These are phyloP conservation scores for Suillus bovinus DNA, from an alignment of 768 basidiomycete species.

Conservation along the genomic window DNA sequence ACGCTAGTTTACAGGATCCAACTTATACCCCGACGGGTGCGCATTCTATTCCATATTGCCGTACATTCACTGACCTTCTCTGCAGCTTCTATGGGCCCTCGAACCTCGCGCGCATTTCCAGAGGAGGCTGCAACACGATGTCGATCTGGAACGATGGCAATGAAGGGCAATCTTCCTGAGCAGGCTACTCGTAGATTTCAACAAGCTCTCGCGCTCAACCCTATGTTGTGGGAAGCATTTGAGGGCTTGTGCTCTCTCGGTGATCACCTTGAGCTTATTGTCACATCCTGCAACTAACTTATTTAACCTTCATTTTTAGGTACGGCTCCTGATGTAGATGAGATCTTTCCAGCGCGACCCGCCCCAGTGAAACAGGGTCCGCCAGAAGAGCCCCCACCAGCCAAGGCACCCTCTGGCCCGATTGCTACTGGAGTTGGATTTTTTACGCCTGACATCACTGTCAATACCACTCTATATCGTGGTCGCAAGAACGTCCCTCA, in stretches of 20 bases:
- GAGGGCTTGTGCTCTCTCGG: constrained; percentile 84
- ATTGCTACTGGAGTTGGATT: constrained; percentile 68
- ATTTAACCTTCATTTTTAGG: constrained; percentile 43
- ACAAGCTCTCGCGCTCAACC: constrained; percentile 70
- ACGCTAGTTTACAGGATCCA: constrained; percentile 55
- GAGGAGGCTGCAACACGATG: constrained; percentile 76
- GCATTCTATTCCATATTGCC: constrained; percentile 27
- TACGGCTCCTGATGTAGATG: constrained; percentile 67
- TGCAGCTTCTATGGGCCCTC: constrained; percentile 55
- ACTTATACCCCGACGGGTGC: constrained; percentile 57
- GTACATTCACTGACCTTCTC: constrained; percentile 17
- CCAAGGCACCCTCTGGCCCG: constrained; percentile 41
- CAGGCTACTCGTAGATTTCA: constrained; percentile 72
- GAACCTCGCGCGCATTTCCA: constrained; percentile 60
- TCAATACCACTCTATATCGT: constrained; percentile 56
- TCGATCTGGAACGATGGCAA: constrained; percentile 72
- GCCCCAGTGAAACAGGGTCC: constrained; percentile 53
- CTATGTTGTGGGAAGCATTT: constrained; percentile 91
- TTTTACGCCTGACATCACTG: constrained; percentile 71
- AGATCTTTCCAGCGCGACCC: constrained; percentile 66
- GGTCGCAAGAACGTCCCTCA: constrained; percentile 53
- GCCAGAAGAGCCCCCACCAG: constrained; percentile 50
- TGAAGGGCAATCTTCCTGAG: constrained; percentile 77
- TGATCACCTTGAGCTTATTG: constrained; percentile 32
- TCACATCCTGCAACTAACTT: constrained; percentile 16